phyloP scores from a whole-genome alignment of 305 asterid genomes.

The Fraxinus sp. region DNA sequence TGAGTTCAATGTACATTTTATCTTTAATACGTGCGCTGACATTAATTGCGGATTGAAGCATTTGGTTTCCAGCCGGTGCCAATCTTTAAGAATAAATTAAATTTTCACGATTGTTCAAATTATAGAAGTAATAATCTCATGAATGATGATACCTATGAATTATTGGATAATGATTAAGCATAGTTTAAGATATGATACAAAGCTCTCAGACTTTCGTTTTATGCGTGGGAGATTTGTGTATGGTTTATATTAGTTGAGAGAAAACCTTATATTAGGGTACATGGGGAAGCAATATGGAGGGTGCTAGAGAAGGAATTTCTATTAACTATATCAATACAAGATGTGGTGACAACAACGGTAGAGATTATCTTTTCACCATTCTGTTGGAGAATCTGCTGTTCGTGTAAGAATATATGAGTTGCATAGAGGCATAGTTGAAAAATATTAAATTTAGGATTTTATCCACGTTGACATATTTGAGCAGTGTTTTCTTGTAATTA shows the following conservation, averaged over 20 bases:
- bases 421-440: neutral
- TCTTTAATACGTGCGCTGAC: neutral
- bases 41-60: neutral
- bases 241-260: neutral
- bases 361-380: slow-evolving; percentile 1
- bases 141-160: neutral
- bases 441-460: neutral
- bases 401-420: neutral
- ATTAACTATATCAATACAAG: neutral
- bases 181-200: neutral
- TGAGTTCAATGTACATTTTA: neutral
- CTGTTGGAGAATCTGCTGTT: neutral
- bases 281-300: neutral
- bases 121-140: neutral
- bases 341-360: neutral
- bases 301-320: neutral
- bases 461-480: neutral
- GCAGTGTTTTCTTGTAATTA: slow-evolving; percentile 3
- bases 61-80: neutral
- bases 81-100: neutral
- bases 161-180: neutral
- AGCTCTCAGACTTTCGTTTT: neutral
- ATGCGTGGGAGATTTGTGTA: neutral
- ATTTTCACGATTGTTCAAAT: neutral
- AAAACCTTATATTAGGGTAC: neutral